A percentile compares a stretch with the other conserved stretches of the same genome.
Evolutionary conservation across 257 asterid genomes (phyloP).

Genomic region (Galeopsis tetrahit): DNA sequence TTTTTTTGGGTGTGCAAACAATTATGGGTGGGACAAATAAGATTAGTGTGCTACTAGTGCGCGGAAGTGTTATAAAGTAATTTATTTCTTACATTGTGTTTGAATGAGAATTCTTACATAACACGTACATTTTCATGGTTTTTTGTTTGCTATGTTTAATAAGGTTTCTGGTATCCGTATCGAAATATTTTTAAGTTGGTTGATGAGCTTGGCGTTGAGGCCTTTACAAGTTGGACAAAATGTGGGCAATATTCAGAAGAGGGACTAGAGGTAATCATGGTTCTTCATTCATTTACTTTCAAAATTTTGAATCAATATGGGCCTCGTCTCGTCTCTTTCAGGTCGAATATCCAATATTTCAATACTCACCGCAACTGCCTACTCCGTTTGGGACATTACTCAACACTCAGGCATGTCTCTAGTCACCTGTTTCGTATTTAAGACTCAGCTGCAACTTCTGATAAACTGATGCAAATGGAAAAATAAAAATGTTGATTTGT

Average conservation of each 20-base stretch:
- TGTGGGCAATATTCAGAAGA: constrained; percentile 61
- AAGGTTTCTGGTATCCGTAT: constrained; percentile 65
- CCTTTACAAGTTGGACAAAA: constrained; percentile 64
- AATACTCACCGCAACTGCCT: constrained; percentile 53
- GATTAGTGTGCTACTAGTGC: too few species aligned
- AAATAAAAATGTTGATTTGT: too few species aligned
- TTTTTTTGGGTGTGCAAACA: too few species aligned
- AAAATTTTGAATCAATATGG: background rate
- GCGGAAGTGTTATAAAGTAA: too few species aligned
- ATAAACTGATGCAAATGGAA: background rate
- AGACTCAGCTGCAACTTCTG: constrained; percentile 7
- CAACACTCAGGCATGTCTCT: constrained; percentile 51
- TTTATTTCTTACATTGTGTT: background rate
- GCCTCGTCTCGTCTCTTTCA: constrained; percentile 29
- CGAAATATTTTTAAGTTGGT: constrained; percentile 57
- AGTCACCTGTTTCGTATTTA: background rate
- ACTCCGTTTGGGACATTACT: constrained; percentile 64
- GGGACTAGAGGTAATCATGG: constrained; percentile 56
- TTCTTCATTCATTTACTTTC: constrained; percentile 4
- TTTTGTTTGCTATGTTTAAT: constrained; percentile 20
- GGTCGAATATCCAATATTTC: constrained; percentile 64
- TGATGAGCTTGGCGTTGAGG: constrained; percentile 58
- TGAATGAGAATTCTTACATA: constrained; percentile 3
- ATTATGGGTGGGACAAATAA: too few species aligned
- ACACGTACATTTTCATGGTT: background rate